Base-by-base conservation (phyloP, 257 asterid species). In the Gentiana straminea region DNA sequence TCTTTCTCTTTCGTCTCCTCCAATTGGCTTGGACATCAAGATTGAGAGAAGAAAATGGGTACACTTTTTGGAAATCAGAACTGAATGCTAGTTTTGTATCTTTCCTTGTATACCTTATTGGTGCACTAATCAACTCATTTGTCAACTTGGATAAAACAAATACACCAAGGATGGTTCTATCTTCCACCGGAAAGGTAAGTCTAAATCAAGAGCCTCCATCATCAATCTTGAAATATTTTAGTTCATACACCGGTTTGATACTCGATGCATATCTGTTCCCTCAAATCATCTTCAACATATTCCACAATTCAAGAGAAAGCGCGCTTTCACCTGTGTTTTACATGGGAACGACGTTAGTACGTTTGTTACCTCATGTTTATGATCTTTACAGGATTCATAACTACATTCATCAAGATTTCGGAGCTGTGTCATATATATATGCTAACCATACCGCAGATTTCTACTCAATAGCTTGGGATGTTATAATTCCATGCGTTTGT, bases 401-500 rank as follows among this genome's bases (percentile, higher is more conserved):
- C 54, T 78, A 69, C 9, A 63, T 72, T 1, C 15, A 33, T 35
- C 41, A 4, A n/a, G 68, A 53, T 39, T 65, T 68, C 7, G 57
- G 72, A 37, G 75, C 73, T 34, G 24, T 24, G 24, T 74, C 86
- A 0, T 79, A 79, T 65, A 67, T 79, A 36, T 86, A 84, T 34
- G 94, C 86, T 1, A 72, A 79, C 60, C 94, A 72, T 7, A 60
- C 60, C 0, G 82, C 79, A 1, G 94, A 78, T 49, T 73, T 81
- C 24, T 86, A 79, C 82, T 81, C 89, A 7, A 76, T 80, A 2
- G 78, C 81, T 2, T 84, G 94, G 94, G 94, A 86, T 64, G 74
- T 86, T 11, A 33, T 77, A 1, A 81, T 86, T 49, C 84, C 84
- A 15, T 66, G 69, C 11, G 86, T 77, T 15, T 67, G 82, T 32